These are phyloP conservation scores for Paramecium pentaurelia DNA, from an alignment of 73 alveolate species.

Conservation along the genomic window DNA sequence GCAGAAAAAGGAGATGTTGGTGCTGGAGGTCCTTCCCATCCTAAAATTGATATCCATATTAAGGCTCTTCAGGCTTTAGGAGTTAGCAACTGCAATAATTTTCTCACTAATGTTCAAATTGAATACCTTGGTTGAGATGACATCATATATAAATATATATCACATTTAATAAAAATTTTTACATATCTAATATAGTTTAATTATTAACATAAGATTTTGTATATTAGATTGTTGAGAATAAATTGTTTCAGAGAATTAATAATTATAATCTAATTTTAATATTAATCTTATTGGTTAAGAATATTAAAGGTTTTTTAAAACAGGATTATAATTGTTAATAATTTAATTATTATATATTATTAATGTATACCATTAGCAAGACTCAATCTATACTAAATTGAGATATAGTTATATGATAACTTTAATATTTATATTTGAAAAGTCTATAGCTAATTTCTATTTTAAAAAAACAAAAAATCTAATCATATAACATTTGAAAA, in stretches of 20 bases:
- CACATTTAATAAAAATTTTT: background rate
- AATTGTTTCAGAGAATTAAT: no score
- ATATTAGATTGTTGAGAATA: no score
- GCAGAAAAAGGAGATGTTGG: slow-evolving; percentile 76
- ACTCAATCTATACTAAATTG: no score
- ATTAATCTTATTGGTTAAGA: background rate
- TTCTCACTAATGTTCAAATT: slow-evolving; percentile 62
- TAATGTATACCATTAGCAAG: no score
- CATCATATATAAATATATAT: background rate
- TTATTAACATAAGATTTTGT: no score
- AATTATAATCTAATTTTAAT: background rate
- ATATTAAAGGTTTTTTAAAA: no score
- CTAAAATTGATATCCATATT: slow-evolving; percentile 71
- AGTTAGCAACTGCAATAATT: slow-evolving; percentile 42
- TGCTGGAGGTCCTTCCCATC: slow-evolving; percentile 72
- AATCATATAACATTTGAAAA: background rate
- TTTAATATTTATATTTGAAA: no score
- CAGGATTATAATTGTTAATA: no score
- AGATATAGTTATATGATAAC: no score
- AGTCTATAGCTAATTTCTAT: no score
- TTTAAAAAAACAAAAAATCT: no score
- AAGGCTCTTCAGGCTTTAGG: slow-evolving; percentile 66
- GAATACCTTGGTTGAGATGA: slow-evolving; percentile 54
- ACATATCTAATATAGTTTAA: background rate
- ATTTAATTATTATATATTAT: no score